These are phyloP conservation scores for Colletotrichum cereale DNA, from an alignment of 2,329 filamentous ascomycete species.

Conservation along the genomic window DNA sequence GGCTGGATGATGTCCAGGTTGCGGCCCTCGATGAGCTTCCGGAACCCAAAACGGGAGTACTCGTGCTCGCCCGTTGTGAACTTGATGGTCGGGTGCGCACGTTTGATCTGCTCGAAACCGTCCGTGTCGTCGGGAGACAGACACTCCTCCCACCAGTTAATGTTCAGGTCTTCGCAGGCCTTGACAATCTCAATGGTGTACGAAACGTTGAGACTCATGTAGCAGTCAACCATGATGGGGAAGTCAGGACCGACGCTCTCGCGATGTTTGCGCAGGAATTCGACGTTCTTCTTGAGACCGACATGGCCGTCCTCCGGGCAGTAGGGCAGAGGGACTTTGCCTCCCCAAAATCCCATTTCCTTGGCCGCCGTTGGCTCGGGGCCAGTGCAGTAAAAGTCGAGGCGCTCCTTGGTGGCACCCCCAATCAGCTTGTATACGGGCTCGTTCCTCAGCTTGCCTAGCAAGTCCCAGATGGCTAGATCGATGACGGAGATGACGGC, in stretches of 20 bases:
- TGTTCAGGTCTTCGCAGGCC: conserved; percentile 83
- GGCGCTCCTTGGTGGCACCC: conserved; percentile 83
- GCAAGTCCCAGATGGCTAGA: conserved; percentile 90
- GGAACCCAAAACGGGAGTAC: conserved; percentile 94
- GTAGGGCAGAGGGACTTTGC: conserved; percentile 90
- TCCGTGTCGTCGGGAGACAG: conserved; percentile 92
- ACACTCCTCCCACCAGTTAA: conserved; percentile 99
- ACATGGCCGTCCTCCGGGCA: conserved; percentile 88
- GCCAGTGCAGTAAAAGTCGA: conserved; percentile 96
- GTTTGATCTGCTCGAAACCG: conserved; percentile 90
- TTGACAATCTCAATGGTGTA: conserved; percentile 94
- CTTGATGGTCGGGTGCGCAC: conserved; percentile 88
- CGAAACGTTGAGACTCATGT: conserved; percentile 93
- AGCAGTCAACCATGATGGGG: conserved; percentile 95
- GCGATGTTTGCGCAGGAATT: conserved; percentile 87
- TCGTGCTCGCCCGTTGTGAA: conserved; percentile 98
- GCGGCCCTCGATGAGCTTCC: conserved; percentile 90
- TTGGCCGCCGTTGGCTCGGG: conserved; percentile 85
- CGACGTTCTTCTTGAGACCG: conserved; percentile 89
- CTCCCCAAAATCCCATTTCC: conserved; percentile 89
- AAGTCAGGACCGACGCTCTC: conserved; percentile 90
- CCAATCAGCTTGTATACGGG: conserved; percentile 96
- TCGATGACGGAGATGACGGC: conserved; percentile 96
- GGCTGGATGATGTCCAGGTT: conserved; percentile 96
- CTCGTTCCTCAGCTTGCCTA: conserved; percentile 91